Evolutionary conservation across 2,329 filamentous ascomycete genomes (phyloP), one percentile per base, ranked within the genome.

Genomic region (Scopulariopsis brevicaulis): DNA sequence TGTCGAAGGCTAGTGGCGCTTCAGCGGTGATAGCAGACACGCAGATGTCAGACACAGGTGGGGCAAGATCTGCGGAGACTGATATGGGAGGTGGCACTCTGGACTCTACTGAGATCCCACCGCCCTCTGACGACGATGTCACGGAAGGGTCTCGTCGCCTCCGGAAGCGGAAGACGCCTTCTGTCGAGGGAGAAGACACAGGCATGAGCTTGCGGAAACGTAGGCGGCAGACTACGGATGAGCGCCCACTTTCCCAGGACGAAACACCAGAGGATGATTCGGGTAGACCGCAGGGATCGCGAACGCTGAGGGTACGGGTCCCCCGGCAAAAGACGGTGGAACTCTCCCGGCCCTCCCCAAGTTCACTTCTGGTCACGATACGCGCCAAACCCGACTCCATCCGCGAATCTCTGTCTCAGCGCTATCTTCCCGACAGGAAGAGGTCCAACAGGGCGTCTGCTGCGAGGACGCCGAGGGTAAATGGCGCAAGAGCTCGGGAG

Each of bases 161-260:
- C 60, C 82, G 92, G 60, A 96, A 96, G 72, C 84, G 92, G 57
- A 96, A 93, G 70, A 86, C 89, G 20, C 90, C 89, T 1, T 87
- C 88, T 3, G 76, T 81, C 14, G 84, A 86, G 54, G 75, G 73
- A 62, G 76, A 89, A 62, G 78, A 87, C 63, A 74, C 75, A 18
- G 71, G 74, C 18, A 71, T 76, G 59, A 73, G 76, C 1, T 67
- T 78, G 40, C 78, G 80, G 60, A 85, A 82, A 67, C 76, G 83
- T 37, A 71, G 77, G 52, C 76, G 76, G 64, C 75, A 78, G 25
- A 71, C 72, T 0, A 73, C 72, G 0, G 74, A 75, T n/a, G 77
- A 74, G 37, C 71, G 70, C 40, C 59, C 68, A n/a, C 67, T 67
- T 10, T 62, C 65, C 6, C 65, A 67, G n/a, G 71, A 70, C 28